Base-by-base conservation (phyloP, 2,329 filamentous ascomycete species). In the Fusarium agapanthi region DNA sequence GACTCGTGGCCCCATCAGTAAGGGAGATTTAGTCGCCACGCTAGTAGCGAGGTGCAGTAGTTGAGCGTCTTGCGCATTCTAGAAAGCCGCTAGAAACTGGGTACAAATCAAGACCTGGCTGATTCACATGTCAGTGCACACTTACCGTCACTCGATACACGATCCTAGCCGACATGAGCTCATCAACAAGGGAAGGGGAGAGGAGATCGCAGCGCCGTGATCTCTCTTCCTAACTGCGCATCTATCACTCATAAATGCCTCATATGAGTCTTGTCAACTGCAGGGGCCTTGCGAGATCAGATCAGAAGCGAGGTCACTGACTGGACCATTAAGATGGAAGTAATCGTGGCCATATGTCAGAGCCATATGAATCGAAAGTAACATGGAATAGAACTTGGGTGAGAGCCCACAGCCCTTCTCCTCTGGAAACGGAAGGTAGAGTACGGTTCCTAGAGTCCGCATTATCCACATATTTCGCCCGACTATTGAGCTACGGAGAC, bases 281-380 rank as follows among this genome's bases (percentile, higher is more conserved):
- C 26, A 48, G 5, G 28, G 45, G 20, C 1, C 20, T 6, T 13
- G 10, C 3, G 7, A 0, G 0, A 15, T 28, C 13, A 47, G 10
- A 30, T 9, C 28, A 48, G 14, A n/a, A 30, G 18, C 26, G 10
- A 48, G 14, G 13, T 13, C n/a, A 26, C 10, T n/a, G 7, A 18
- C 20, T n/a, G 20, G n/a, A 6, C 45, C 28, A 48, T 18, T 30
- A 48, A 48, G 28, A 32, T 9, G 1, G 0, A 30, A 13, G 2
- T 30, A 32, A n/a, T n/a, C 1, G 5, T 32, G 28, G 14, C 7
- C 7, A 48, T n/a, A n/a, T 32, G 5, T 18, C 7, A 13, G 5
- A 30, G 7, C 11, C 2, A 48, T 5, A n/a, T n/a, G 5, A n/a
- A 32, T 14, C 2, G 5, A 48, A 9, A n/a, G 7, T 3, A 9